Conservation (phyloP, 768 basidiomycete species). For the Rhizopogon vinicolor region DNA sequence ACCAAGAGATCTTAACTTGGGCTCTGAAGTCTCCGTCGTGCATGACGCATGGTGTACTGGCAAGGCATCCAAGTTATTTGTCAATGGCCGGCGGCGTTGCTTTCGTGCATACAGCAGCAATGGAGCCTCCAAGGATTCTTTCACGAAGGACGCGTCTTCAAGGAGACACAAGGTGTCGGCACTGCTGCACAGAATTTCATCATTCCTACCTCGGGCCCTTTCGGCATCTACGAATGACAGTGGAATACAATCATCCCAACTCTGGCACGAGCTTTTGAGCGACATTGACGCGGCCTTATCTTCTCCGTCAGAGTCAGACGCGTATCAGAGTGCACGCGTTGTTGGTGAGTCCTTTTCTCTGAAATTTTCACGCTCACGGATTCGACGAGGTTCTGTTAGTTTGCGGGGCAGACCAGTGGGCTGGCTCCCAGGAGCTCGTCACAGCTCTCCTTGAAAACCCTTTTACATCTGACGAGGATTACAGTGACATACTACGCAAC, state of each 20-base stretch:
- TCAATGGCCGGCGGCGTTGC: not conserved
- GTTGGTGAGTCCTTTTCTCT: conserved; percentile 35
- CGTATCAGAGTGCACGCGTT: conserved; percentile 37
- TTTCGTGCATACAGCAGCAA: not conserved
- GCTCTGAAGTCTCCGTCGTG: not conserved
- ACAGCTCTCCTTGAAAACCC: conserved; percentile 71
- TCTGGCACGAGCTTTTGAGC: conserved; percentile 45
- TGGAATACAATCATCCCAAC: conserved; percentile 28
- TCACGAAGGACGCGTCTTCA: not conserved
- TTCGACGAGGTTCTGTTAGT: conserved; percentile 35
- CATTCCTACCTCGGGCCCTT: conserved; percentile 42
- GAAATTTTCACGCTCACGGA: not conserved
- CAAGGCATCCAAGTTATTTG: not conserved
- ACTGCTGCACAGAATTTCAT: conserved; percentile 44
- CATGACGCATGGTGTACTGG: not conserved
- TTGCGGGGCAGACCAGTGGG: conserved; percentile 49
- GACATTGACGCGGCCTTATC: conserved; percentile 24
- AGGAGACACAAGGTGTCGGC: conserved; percentile 32
- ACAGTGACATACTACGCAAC: conserved; percentile 37
- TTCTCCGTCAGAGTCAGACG: conserved; percentile 26
- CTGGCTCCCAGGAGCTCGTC: conserved; percentile 54
- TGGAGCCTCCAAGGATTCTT: not conserved
- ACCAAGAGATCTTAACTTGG: not conserved
- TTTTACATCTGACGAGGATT: conserved; percentile 47
- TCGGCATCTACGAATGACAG: conserved; percentile 14